Base-by-base conservation (phyloP, 345 rosid genomes). In the Salix purpurea region DNA sequence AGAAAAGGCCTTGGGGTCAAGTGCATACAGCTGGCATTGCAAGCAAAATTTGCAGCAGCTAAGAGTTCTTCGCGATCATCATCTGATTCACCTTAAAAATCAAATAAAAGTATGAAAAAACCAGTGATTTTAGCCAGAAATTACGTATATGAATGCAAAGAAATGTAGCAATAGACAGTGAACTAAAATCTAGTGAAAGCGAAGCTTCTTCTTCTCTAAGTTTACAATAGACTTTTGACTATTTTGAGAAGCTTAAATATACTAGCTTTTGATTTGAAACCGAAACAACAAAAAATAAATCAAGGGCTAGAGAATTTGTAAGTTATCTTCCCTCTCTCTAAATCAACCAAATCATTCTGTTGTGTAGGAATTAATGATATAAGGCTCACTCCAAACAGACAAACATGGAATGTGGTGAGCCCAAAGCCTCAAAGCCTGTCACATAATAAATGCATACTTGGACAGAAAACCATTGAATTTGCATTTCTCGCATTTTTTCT, bases 61-160 rank as follows among this genome's bases (percentile, higher is more conserved):
- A 86, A 73, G 48, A 89, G 85, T 50, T 89, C 92, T 73, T 89
- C 90, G 16, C 74, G 87, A 80, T 89, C 90, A 74, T 86, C 88
- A 73, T 85, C 90, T 30, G 84, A 81, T 74, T 85, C 89, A 42
- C 86, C 92, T 87, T 74, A 39, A 56, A 80, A 60, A 77, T 68
- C 52, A 75, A 77, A 54, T 10, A 65, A 40, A 65, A 24, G 61
- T 26, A 14, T 58, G 64, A 23, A n/a, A 58, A n/a, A 9, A 42
- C 46, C 14, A 42, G 14, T 46, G 18, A 46, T 14, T 46, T 46
- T 46, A 58, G 24, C 28, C 28, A 23, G 16, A 46, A 46, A 46
- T 46, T 13, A 18, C 4, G 52, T 46, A 28, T 42, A 18, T 52
- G 50, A 36, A 34, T 52, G 26, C 71, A 36, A 72, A 60, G 54